Percentiles rank a stretch among this genome's conserved stretches.
These are phyloP conservation scores for Pythium insidiosum DNA, from an alignment of 352 stramenopile species.

Conservation along the genomic window DNA sequence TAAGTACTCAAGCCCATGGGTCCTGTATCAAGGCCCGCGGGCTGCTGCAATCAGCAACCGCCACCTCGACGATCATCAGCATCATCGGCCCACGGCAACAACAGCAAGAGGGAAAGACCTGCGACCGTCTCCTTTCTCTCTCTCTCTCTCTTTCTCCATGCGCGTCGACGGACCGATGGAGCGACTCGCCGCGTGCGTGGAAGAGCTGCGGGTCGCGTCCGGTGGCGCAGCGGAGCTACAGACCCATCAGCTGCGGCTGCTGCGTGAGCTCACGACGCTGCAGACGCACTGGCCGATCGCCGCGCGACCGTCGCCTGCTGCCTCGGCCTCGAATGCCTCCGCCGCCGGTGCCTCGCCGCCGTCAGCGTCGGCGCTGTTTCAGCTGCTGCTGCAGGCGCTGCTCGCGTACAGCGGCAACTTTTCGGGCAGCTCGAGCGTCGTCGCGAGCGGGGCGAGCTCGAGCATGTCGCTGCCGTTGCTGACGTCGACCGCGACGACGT, in stretches of 20 bases:
- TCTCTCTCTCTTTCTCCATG: too few relatives aligned
- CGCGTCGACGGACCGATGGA: too few relatives aligned
- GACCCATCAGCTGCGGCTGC: slow-evolving; percentile 16
- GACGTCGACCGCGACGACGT: slow-evolving; percentile 36
- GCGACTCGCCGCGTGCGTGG: slow-evolving; percentile 17
- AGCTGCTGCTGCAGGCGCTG: slow-evolving; percentile 53
- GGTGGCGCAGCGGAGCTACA: slow-evolving; percentile 8
- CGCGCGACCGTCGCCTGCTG: too few relatives aligned
- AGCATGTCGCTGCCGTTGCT: slow-evolving; percentile 44
- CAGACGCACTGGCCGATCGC: slow-evolving; percentile 33
- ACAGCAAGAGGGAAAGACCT: neutral
- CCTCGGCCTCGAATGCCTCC: too few relatives aligned
- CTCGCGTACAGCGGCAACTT: slow-evolving; percentile 58
- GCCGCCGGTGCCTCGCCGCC: too few relatives aligned
- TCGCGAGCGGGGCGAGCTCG: slow-evolving; percentile 16
- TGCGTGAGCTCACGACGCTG: slow-evolving; percentile 41
- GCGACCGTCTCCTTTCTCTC: too few relatives aligned
- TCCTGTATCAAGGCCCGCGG: too few relatives aligned
- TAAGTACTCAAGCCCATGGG: too few relatives aligned
- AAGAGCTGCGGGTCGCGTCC: slow-evolving; percentile 12
- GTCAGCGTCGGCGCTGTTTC: slow-evolving; percentile 27
- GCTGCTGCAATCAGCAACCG: too few relatives aligned
- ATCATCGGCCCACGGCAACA: neutral
- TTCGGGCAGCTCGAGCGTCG: slow-evolving; percentile 15
- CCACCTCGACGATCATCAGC: too few relatives aligned